Evolutionary conservation across 768 basidiomycete species (phyloP).

Genomic region (Hirschioporus abietinus): DNA sequence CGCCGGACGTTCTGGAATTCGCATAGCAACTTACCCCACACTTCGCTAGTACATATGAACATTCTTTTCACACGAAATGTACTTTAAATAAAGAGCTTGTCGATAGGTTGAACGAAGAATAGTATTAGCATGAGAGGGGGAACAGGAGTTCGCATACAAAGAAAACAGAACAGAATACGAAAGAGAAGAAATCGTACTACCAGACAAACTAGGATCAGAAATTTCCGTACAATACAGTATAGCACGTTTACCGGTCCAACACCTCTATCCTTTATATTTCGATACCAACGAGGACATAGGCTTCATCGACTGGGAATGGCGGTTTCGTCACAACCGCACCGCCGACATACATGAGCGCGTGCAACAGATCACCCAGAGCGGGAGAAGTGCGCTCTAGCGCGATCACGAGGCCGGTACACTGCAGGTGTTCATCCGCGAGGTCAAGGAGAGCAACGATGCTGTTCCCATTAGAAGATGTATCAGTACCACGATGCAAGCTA

Average conservation of each 20-base stretch:
- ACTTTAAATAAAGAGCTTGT: not conserved
- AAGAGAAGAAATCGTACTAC: not conserved
- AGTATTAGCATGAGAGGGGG: not conserved
- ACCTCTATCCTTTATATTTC: constrained; percentile 48
- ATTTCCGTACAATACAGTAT: not conserved
- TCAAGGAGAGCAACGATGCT: constrained; percentile 86
- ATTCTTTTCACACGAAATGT: not conserved
- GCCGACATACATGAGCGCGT: constrained; percentile 91
- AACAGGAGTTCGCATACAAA: not conserved
- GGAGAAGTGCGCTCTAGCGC: constrained; percentile 70
- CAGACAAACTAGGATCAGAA: too few species aligned
- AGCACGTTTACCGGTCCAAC: not conserved
- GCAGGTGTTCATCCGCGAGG: constrained; percentile 78
- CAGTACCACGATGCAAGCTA: not conserved
- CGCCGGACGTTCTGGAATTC: not conserved
- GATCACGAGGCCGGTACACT: constrained; percentile 74
- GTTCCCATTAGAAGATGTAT: constrained; percentile 10
- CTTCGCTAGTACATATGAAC: not conserved
- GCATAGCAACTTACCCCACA: not conserved
- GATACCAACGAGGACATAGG: constrained; percentile 80
- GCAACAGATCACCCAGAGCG: constrained; percentile 67
- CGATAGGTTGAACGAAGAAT: not conserved
- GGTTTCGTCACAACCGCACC: constrained; percentile 81
- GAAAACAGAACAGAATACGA: not conserved
- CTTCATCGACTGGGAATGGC: constrained; percentile 67